Evolutionary conservation across 1,284 basidiomycete genomes (phyloP).

Genomic region (Ceratobasidium theobromae): DNA sequence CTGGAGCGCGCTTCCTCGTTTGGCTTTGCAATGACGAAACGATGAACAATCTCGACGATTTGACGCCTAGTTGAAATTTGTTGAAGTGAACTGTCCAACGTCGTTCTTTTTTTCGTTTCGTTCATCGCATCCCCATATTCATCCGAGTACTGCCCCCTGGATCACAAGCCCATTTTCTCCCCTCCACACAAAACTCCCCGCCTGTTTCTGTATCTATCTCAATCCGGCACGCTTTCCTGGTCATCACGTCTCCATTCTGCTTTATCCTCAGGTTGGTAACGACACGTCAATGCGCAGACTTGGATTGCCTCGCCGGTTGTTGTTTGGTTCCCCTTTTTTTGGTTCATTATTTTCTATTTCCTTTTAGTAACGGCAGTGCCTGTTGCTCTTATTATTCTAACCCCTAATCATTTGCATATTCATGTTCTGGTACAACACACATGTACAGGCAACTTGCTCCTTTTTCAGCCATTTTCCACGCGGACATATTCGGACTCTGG

Average conservation of each 20-base stretch:
- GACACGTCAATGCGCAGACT: neutral
- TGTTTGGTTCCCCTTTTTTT: neutral
- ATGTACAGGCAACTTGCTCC: neutral
- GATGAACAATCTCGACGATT: neutral
- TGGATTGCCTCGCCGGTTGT: neutral
- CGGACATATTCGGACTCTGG: constrained; percentile 6
- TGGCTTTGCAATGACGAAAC: constrained; percentile 16
- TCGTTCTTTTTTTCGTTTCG: neutral
- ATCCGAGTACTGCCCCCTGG: neutral
- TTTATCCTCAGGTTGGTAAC: neutral
- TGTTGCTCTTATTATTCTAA: neutral
- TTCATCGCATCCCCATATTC: neutral
- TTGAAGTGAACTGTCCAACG: neutral
- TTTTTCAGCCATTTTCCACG: no score
- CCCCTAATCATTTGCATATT: neutral
- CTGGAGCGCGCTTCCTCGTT: constrained; percentile 12
- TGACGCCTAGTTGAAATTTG: constrained; percentile 2
- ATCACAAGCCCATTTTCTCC: neutral
- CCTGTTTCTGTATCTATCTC: neutral
- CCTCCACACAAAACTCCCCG: neutral
- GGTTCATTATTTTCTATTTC: neutral
- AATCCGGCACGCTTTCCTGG: neutral
- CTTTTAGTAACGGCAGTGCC: neutral
- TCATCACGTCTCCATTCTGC: neutral
- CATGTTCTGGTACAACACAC: neutral